Evolutionary conservation across 2,329 filamentous ascomycete genomes (phyloP), one percentile per base, ranked within the genome.

Genomic region (Thielaviopsis musarum): DNA sequence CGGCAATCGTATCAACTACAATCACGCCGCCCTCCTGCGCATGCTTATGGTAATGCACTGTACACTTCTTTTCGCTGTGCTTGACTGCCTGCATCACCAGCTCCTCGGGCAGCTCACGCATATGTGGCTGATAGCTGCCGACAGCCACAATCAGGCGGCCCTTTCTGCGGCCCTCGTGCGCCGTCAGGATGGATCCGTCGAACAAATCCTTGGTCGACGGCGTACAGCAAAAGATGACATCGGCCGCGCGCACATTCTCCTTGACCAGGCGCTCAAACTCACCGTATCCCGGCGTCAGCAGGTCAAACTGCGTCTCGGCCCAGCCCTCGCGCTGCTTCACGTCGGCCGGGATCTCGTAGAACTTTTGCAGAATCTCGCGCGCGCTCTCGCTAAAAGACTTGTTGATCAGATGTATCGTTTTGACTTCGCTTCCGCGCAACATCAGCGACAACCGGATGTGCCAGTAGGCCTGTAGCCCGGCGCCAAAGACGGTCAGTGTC

Each of bases 391-490:
- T 78, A 67, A 87, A 88, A 58, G 77, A 75, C 38, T 87, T 83
- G 67, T 91, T 94, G 68, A 95, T 84, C 66, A 96, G 84, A 71
- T 91, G 85, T 54, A 96, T 79, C 61, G 85, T 81, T 65, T 84
- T 83, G 65, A 95, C 84, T 21, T 88, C 87, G 53, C 73, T 59
- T 1, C 81, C 81, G 22, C 79, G 85, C 56, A 93, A 77, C 63
- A 91, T 77, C 12, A 97, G 77, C 0, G 91, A 85, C 4, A 97
- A 78, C 0, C 90, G 84, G 52, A 95, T 82, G 69, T 96, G 91
- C 91, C 91, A 97, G 73, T 91, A 95, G 13, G 91, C 91, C 73
- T 96, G 91, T 65, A 85, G 83, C 53, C 91, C 91, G 38, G 86
- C 84, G 24, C 91, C 91, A 69, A 96, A 97, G 58, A 95, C 85